Evolutionary conservation across 2,329 filamentous ascomycete species (phyloP).

Genomic region (Xylaria sp.): DNA sequence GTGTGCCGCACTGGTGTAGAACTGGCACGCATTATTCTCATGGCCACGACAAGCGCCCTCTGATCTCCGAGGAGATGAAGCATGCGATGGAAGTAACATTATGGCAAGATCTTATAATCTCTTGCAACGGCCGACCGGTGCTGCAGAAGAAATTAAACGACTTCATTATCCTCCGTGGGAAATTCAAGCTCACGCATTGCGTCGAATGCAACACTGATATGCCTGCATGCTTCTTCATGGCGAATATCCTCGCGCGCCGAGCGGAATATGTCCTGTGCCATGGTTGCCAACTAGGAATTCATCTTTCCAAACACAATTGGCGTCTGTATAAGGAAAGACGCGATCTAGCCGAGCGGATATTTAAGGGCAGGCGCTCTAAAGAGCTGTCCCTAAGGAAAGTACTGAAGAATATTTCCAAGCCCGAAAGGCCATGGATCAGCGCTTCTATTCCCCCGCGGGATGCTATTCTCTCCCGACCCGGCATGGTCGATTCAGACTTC

Average conservation of each 20-base stretch:
- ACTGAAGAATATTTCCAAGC: slow-evolving; percentile 8
- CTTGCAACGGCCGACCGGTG: slow-evolving; percentile 35
- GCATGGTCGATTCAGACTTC: neutral
- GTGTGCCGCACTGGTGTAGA: neutral
- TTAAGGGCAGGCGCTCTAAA: neutral
- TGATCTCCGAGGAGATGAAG: neutral
- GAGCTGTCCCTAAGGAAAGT: neutral
- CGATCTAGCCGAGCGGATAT: neutral
- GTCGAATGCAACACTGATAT: slow-evolving; percentile 26
- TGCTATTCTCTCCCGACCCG: neutral
- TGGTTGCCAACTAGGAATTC: slow-evolving; percentile 37
- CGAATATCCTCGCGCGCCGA: neutral
- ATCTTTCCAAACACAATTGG: slow-evolving; percentile 18
- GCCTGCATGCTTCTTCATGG: slow-evolving; percentile 36
- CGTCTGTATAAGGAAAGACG: slow-evolving; percentile 6
- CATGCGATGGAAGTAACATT: slow-evolving; percentile 28
- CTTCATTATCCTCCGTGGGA: neutral
- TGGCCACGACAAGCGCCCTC: neutral
- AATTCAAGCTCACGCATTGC: slow-evolving; percentile 27
- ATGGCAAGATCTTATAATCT: slow-evolving; percentile 38
- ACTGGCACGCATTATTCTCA: neutral
- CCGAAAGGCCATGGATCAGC: neutral
- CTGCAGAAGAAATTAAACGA: neutral
- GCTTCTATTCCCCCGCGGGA: neutral
- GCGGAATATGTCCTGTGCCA: slow-evolving; percentile 29